Evolutionary conservation across 768 basidiomycete species (phyloP), one percentile per base, ranked within the genome.

Genomic region (Sarcodon aspratus): DNA sequence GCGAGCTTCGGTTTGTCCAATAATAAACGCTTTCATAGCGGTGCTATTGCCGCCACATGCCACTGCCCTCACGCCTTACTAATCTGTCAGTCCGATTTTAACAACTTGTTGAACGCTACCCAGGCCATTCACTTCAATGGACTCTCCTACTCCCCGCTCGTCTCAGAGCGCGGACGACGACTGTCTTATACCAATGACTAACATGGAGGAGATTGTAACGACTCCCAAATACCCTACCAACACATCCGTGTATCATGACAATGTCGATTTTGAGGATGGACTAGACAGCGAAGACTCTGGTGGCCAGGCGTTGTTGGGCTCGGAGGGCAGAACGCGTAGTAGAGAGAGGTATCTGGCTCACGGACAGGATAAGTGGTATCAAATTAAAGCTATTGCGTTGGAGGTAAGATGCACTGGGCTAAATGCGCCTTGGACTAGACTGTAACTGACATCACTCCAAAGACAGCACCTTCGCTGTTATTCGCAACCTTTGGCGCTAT

Each of bases 391-490:
- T 35, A 85, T 89, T 46, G 79, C 86, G 36, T 60, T 84, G 17
- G 85, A 90, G 75, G 87, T 87, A 57, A 31, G 34, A 42, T 27
- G 5, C 5, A 5, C 5, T 27, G 21, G 13, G 33, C 11, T 27
- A 58, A 52, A 27, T 27, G 7, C 40, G 40, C 40, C 40, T 15
- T 9, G 13, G 27, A 38, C 9, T 36, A 9, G 37, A 9, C 2
- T 13, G 8, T 52, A 54, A 27, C 36, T 46, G 15, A 36, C 36
- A 32, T 43, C 21, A 36, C 10, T 27, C 40, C 8, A n/a, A 57
- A 97, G 95, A 85, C 85, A 36, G 80, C 87, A 1, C 94, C 95
- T 1, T 87, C 91, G 12, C 72, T 99, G 27, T 68, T 96, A 7
- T 70, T 97, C 46, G 86, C 88, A 0, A 82, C 92, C 0, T 57